phyloP scores from a whole-genome alignment of 345 rosid species.

The Corchorus capsularis region DNA sequence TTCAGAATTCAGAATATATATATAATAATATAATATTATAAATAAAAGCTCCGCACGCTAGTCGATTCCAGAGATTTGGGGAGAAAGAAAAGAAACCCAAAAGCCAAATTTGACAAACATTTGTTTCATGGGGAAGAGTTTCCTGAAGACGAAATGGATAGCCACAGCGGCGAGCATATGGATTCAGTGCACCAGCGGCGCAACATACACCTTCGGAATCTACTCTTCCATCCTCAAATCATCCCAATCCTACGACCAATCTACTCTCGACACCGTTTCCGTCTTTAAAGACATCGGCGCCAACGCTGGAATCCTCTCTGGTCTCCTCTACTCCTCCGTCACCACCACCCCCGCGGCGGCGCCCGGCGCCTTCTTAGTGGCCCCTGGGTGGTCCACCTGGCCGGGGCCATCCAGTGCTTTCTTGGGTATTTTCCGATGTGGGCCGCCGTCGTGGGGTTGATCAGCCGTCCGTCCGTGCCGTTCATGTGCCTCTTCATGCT shows the following conservation, averaged over 20 bases:
- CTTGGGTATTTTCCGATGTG: conserved; percentile 79
- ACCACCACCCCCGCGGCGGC: conserved; percentile 31
- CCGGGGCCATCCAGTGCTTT: conserved; percentile 72
- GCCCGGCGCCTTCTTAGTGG: conserved; percentile 26
- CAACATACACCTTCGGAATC: conserved; percentile 77
- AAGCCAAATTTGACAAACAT: no score
- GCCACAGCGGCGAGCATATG: conserved; percentile 83
- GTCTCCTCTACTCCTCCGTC: conserved; percentile 65
- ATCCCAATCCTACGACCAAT: conserved; percentile 75
- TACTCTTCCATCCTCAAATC: conserved; percentile 78
- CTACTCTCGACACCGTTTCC: conserved; percentile 93
- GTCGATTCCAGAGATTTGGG: no score
- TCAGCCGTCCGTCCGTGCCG: conserved; percentile 62
- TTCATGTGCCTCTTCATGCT: conserved; percentile 73
- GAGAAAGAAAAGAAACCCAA: no score
- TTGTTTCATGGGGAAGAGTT: neutral
- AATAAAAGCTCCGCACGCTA: no score
- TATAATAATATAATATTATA: no score
- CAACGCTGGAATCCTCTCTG: conserved; percentile 78
- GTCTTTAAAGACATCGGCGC: conserved; percentile 97
- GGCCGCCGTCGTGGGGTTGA: conserved; percentile 75
- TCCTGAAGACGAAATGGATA: conserved; percentile 54
- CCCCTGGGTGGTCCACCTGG: conserved; percentile 74
- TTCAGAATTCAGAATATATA: no score
- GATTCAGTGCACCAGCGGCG: conserved; percentile 77